A percentile compares a stretch with the other conserved stretches of the same genome.
These are phyloP conservation scores for Eucalyptus dawsonii DNA, from an alignment of 345 rosid genomes.

Conservation along the genomic window DNA sequence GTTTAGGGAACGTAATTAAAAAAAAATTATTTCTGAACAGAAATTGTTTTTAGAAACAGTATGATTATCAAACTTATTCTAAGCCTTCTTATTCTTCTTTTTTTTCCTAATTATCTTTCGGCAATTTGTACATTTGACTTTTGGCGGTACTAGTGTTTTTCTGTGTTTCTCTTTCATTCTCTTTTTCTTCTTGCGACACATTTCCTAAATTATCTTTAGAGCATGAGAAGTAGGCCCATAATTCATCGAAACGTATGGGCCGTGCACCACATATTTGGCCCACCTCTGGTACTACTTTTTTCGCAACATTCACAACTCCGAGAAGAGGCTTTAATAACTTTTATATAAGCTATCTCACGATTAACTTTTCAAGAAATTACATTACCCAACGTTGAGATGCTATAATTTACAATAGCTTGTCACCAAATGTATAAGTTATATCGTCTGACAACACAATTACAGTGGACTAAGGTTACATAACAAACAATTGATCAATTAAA, in stretches of 20 bases:
- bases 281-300: background rate
- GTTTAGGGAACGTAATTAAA: accelerated
- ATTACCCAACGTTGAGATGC: background rate
- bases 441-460: background rate
- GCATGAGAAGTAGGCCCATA: background rate
- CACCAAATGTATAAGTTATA: background rate
- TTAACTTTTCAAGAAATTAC: no score
- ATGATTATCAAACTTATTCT: no score
- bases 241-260: background rate
- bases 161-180: background rate
- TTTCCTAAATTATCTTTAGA: background rate
- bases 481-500: no score
- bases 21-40: no score
- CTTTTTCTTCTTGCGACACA: background rate
- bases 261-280: background rate
- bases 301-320: background rate
- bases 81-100: background rate
- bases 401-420: no score
- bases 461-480: background rate
- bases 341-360: no score
- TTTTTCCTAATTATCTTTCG: background rate
- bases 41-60: no score
- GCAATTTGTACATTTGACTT: background rate
- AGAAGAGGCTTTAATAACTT: background rate
- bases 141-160: background rate